Evolutionary conservation across 2,329 filamentous ascomycete genomes (phyloP).

Genomic region (Colletotrichum caudatum): DNA sequence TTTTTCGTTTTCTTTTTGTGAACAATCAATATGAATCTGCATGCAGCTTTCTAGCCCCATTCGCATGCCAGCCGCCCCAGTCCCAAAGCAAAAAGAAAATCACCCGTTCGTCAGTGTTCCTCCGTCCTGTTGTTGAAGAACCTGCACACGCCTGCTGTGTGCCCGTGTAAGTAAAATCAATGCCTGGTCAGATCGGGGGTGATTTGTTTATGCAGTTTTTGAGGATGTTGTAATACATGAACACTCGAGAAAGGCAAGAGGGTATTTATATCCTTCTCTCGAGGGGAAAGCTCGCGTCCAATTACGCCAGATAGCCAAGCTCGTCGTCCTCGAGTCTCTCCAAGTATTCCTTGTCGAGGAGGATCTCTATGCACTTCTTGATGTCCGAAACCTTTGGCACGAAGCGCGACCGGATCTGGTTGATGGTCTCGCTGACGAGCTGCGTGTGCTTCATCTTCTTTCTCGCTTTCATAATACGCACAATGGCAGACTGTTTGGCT

Average conservation of each 20-base stretch:
- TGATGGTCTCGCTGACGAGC: constrained; percentile 94
- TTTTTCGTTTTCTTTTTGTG: not conserved
- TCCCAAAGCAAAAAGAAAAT: constrained; percentile 38
- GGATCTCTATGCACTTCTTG: constrained; percentile 99
- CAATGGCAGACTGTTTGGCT: constrained; percentile 86
- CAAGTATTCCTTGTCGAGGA: constrained; percentile 98
- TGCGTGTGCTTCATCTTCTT: constrained; percentile 99
- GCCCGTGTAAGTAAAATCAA: constrained; percentile 29
- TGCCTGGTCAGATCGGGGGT: constrained; percentile 31
- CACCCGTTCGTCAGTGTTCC: constrained; percentile 28
- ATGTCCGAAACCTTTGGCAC: constrained; percentile 94
- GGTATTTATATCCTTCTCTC: constrained; percentile 36
- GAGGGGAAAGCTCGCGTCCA: constrained; percentile 29
- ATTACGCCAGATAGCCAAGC: constrained; percentile 90
- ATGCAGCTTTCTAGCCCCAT: constrained; percentile 38
- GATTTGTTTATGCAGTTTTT: constrained; percentile 40
- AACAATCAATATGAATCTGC: constrained; percentile 33
- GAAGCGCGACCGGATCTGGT: constrained; percentile 93
- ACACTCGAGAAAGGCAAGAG: constrained; percentile 32
- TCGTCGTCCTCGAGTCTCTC: constrained; percentile 96
- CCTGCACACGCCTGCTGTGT: constrained; percentile 35
- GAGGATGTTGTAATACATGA: constrained; percentile 40
- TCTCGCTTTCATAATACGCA: constrained; percentile 99
- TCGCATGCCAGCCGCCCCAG: constrained; percentile 29
- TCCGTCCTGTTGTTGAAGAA: constrained; percentile 35